A percentile compares a stretch with the other conserved stretches of the same genome.
phyloP scores from a whole-genome alignment of 495 filamentous ascomycete species.

The Podospora didyma region DNA sequence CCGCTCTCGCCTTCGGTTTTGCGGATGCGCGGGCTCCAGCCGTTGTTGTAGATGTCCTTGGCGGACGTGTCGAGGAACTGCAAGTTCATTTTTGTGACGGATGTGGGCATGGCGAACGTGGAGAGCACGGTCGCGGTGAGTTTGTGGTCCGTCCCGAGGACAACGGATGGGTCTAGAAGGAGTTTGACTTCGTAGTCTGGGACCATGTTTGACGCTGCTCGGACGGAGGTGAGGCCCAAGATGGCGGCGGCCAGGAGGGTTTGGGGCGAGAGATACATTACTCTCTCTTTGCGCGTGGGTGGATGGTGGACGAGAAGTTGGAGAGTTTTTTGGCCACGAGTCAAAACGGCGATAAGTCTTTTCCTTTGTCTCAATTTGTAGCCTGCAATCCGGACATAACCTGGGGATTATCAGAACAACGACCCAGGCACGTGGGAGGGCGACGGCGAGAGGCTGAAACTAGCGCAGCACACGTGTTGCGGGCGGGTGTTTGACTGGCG shows the following conservation, averaged over 20 bases:
- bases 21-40: slow-evolving; percentile 32
- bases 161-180: slow-evolving; percentile 20
- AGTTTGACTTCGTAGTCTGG: slow-evolving; percentile 33
- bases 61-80: slow-evolving; percentile 29
- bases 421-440: too few relatives aligned
- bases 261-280: too few relatives aligned
- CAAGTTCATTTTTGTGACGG: slow-evolving; percentile 18
- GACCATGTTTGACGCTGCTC: slow-evolving; percentile 12
- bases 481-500: too few relatives aligned
- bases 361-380: too few relatives aligned
- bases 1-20: slow-evolving; percentile 22
- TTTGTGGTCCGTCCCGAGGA: slow-evolving; percentile 20
- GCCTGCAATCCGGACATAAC: too few relatives aligned
- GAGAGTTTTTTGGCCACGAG: too few relatives aligned
- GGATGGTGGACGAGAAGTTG: too few relatives aligned
- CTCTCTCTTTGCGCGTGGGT: too few relatives aligned
- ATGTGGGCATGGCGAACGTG: slow-evolving; percentile 10
- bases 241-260: neutral
- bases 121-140: slow-evolving; percentile 24
- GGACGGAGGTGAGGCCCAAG: neutral
- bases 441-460: too few relatives aligned
- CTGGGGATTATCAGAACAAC: too few relatives aligned
- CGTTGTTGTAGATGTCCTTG: slow-evolving; percentile 24
- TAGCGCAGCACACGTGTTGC: too few relatives aligned
- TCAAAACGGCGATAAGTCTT: too few relatives aligned